These are phyloP conservation scores for Talaromyces islandicus DNA, from an alignment of 2,329 filamentous ascomycete species.

Conservation along the genomic window DNA sequence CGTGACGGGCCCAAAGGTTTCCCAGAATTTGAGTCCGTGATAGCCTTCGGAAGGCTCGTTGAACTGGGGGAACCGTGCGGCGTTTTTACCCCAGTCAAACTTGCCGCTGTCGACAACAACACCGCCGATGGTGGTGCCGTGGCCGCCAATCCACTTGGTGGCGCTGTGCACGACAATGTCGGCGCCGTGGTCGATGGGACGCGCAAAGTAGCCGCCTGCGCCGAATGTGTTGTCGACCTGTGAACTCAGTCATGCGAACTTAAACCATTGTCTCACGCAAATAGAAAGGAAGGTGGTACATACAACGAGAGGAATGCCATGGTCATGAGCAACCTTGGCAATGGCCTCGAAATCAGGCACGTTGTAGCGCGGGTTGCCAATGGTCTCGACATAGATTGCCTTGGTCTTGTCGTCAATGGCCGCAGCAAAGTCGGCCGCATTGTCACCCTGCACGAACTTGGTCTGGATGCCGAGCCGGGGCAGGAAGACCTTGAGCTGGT, in stretches of 20 bases:
- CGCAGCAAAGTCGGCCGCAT: slow-evolving; percentile 68
- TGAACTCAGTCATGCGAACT: neutral
- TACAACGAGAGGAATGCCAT: slow-evolving; percentile 60
- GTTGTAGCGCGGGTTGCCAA: slow-evolving; percentile 91
- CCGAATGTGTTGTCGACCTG: slow-evolving; percentile 93
- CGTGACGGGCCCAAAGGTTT: slow-evolving; percentile 74
- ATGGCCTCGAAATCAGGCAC: slow-evolving; percentile 87
- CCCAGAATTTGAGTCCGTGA: slow-evolving; percentile 88
- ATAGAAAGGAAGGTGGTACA: slow-evolving; percentile 13
- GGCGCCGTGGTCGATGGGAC: slow-evolving; percentile 82
- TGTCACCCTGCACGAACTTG: slow-evolving; percentile 81
- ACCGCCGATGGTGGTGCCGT: slow-evolving; percentile 86
- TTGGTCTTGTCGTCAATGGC: slow-evolving; percentile 92
- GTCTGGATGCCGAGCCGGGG: slow-evolving; percentile 81
- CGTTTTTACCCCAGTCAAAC: slow-evolving; percentile 88
- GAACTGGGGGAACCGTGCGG: slow-evolving; percentile 84
- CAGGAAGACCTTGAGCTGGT: slow-evolving; percentile 89
- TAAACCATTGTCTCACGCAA: neutral
- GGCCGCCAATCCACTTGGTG: slow-evolving; percentile 95
- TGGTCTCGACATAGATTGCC: slow-evolving; percentile 84
- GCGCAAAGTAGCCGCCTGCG: slow-evolving; percentile 80
- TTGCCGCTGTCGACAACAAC: slow-evolving; percentile 83
- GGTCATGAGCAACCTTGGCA: slow-evolving; percentile 68
- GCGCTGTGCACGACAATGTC: slow-evolving; percentile 93
- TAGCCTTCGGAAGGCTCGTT: slow-evolving; percentile 81